These are phyloP conservation scores for Didymella pomorum DNA, from an alignment of 2,329 filamentous ascomycete species.

Conservation along the genomic window DNA sequence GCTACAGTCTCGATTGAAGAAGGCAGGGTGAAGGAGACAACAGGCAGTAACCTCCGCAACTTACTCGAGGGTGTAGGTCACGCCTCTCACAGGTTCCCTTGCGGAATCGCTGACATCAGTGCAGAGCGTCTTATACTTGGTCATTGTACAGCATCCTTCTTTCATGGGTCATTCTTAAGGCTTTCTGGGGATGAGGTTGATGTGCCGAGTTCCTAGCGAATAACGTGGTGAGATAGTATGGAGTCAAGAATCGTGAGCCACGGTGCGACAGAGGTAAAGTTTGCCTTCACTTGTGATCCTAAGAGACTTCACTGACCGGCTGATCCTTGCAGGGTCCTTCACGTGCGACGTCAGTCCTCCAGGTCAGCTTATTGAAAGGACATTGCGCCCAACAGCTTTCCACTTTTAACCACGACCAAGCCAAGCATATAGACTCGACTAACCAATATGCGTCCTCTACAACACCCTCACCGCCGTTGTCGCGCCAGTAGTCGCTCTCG, in stretches of 20 bases:
- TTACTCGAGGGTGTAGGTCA: too few species aligned
- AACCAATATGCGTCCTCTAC: neutral
- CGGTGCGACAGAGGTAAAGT: too few species aligned
- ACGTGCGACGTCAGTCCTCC: neutral
- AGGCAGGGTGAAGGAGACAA: neutral
- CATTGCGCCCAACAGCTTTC: too few species aligned
- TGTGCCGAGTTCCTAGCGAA: neutral
- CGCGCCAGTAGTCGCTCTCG: neutral
- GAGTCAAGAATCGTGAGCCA: neutral
- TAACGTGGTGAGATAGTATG: neutral
- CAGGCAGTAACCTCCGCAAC: neutral
- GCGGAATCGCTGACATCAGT: too few species aligned
- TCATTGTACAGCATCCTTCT: slow-evolving; percentile 7
- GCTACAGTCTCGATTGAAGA: neutral
- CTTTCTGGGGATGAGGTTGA: neutral
- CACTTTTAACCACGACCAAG: neutral
- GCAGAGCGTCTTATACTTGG: slow-evolving; percentile 6
- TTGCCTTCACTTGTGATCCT: neutral
- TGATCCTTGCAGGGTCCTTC: neutral
- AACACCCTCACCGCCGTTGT: neutral
- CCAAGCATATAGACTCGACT: neutral
- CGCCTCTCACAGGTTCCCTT: too few species aligned
- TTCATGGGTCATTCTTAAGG: neutral
- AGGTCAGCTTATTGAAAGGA: neutral
- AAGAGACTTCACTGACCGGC: neutral